These are phyloP conservation scores for Pseudofabraea citricarpa DNA, from an alignment of 2,329 filamentous ascomycete genomes.

Conservation along the genomic window DNA sequence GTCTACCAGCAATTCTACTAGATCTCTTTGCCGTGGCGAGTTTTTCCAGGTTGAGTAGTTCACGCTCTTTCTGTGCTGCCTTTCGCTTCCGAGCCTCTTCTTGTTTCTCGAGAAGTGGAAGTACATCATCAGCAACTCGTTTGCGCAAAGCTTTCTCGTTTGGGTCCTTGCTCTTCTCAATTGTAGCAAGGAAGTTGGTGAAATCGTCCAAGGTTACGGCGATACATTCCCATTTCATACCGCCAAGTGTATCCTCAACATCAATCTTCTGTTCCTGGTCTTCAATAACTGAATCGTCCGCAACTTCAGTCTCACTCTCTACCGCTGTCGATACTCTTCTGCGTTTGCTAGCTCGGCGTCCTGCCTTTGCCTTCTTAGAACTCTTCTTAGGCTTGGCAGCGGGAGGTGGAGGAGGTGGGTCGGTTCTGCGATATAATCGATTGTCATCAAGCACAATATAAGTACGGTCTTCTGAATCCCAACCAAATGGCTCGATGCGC, in stretches of 20 bases:
- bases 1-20: slow-evolving; percentile 77
- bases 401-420: slow-evolving; percentile 57
- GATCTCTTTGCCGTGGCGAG: slow-evolving; percentile 93
- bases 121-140: slow-evolving; percentile 69
- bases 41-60: slow-evolving; percentile 76
- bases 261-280: slow-evolving; percentile 35
- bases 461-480: slow-evolving; percentile 79
- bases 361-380: slow-evolving; percentile 59
- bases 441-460: slow-evolving; percentile 95
- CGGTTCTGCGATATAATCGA: slow-evolving; percentile 82
- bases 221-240: slow-evolving; percentile 85
- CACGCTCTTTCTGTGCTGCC: slow-evolving; percentile 65
- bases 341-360: slow-evolving; percentile 66
- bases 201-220: slow-evolving; percentile 80
- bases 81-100: slow-evolving; percentile 70
- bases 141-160: slow-evolving; percentile 78
- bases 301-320: slow-evolving; percentile 33
- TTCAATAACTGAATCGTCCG: slow-evolving; percentile 33
- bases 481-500: slow-evolving; percentile 80
- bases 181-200: slow-evolving; percentile 60
- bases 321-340: slow-evolving; percentile 50
- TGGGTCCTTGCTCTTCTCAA: slow-evolving; percentile 72
- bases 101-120: slow-evolving; percentile 80
- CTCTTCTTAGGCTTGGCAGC: slow-evolving; percentile 59
- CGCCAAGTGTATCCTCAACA: slow-evolving; percentile 62